Evolutionary conservation across 2,329 filamentous ascomycete species (phyloP), one percentile per base, ranked within the genome.

Genomic region (Penicillium polonicum): DNA sequence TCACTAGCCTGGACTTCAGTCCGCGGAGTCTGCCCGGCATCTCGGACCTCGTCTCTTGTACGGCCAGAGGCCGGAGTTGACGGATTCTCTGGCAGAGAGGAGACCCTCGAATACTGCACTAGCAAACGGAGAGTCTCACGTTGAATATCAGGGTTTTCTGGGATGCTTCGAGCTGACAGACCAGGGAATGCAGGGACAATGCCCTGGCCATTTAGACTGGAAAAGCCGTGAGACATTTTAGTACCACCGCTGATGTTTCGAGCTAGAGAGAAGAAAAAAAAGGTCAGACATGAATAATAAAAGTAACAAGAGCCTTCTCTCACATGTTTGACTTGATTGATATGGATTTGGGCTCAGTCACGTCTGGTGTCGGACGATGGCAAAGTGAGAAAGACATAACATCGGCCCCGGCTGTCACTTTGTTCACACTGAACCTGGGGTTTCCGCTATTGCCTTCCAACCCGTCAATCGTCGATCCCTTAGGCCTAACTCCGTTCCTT

Each of bases 351-450:
- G 17, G 21, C 38, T 51, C 23, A 25, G 38, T 55, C 52, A 50
- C 36, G 29, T 55, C 52, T 50, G 52, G 15, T 50, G 19, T 50
- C 38, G 45, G 52, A 42, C 36, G 29, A 42, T 35, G 15, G 21
- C 38, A 50, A 31, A 35, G 45, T 50, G 38, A 50, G 52, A 43
- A 33, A 55, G 52, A 55, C 52, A 55, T 55, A 50, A 55, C 52
- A 55, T 36, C 45, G 45, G 35, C 15, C 19, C n/a, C 25, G 5
- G n/a, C 51, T 43, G 25, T 36, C 46, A 43, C 15, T 35, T 42
- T 23, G 21, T 42, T 33, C 19, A 27, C 35, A 21, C 35, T 39
- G 9, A n/a, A 23, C 29, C 17, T 15, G 13, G n/a, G 8, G 15
- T 21, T 52, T 52, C 17, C 3, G 23, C 36, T 45, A 9, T 36